These are phyloP conservation scores for Amanita fuliginea DNA, from an alignment of 768 basidiomycete species.

Conservation along the genomic window DNA sequence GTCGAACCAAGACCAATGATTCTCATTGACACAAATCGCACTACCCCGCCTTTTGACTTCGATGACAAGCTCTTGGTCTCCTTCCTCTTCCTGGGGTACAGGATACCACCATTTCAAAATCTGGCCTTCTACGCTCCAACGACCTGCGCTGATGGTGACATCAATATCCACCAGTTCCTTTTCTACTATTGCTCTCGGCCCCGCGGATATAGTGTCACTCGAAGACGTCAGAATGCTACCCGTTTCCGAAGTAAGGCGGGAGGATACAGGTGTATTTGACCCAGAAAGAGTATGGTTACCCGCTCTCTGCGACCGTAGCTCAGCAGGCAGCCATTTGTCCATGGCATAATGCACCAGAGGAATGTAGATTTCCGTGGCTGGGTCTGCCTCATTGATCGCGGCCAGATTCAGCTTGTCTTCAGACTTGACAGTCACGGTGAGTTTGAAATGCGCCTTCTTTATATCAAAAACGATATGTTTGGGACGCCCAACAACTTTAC, in stretches of 20 bases:
- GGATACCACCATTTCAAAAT: conserved; percentile 45
- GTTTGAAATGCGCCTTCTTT: conserved; percentile 53
- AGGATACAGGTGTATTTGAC: neutral
- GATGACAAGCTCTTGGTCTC: conserved; percentile 22
- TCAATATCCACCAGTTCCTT: conserved; percentile 30
- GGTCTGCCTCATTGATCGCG: conserved; percentile 18
- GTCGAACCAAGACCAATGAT: neutral
- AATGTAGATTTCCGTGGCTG: conserved; percentile 75
- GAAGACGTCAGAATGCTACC: conserved; percentile 3
- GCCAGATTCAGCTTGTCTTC: conserved; percentile 35
- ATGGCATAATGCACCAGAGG: conserved; percentile 86
- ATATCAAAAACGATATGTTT: conserved; percentile 69
- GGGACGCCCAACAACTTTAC: conserved; percentile 60
- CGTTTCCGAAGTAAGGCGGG: neutral
- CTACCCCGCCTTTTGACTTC: conserved; percentile 21
- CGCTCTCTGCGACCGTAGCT: neutral
- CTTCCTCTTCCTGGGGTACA: conserved; percentile 23
- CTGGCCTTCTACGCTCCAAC: conserved; percentile 36
- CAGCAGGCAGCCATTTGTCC: conserved; percentile 4
- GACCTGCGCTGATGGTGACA: conserved; percentile 31
- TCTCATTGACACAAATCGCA: conserved; percentile 8
- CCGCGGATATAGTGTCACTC: conserved; percentile 8
- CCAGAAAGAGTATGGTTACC: neutral
- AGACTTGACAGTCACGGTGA: conserved; percentile 50
- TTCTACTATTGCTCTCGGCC: conserved; percentile 9